These are phyloP conservation scores for Colletotrichum sp. DNA, from an alignment of 2,329 filamentous ascomycete genomes.

Conservation along the genomic window DNA sequence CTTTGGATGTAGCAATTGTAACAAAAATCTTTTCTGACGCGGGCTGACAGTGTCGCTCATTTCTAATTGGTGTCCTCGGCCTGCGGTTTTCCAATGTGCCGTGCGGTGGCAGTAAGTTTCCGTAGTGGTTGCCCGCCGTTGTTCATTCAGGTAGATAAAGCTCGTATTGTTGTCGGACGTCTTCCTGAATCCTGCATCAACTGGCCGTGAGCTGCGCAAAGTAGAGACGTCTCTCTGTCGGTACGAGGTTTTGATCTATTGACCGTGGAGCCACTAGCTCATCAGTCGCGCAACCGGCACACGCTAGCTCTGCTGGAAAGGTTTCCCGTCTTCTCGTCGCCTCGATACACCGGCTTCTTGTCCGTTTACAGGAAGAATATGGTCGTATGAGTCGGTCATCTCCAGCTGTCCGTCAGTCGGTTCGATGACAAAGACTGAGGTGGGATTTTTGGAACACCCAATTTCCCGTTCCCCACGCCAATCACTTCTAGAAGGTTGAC, in stretches of 20 bases:
- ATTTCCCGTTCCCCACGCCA: constrained; percentile 22
- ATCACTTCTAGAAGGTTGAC: constrained; percentile 23
- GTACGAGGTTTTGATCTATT: neutral
- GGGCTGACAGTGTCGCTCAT: neutral
- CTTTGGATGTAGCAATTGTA: neutral
- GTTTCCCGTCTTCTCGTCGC: neutral
- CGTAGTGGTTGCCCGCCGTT: neutral
- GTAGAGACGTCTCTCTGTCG: neutral
- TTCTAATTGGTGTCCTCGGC: neutral
- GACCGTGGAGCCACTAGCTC: constrained; percentile 5
- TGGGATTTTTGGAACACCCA: constrained; percentile 11
- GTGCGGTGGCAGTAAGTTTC: neutral
- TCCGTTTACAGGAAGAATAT: neutral
- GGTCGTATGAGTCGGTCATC: neutral
- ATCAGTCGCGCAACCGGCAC: neutral
- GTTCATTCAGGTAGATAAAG: constrained; percentile 8
- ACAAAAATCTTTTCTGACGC: neutral
- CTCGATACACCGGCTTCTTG: constrained; percentile 4
- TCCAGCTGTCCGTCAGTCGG: neutral
- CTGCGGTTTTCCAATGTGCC: neutral
- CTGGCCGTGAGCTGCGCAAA: neutral
- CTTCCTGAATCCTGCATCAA: neutral
- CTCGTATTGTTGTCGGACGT: constrained; percentile 3
- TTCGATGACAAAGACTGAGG: neutral
- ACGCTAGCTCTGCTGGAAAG: neutral